Conservation (phyloP, 768 basidiomycete genomes). For the Phanerochaete sordida region DNA sequence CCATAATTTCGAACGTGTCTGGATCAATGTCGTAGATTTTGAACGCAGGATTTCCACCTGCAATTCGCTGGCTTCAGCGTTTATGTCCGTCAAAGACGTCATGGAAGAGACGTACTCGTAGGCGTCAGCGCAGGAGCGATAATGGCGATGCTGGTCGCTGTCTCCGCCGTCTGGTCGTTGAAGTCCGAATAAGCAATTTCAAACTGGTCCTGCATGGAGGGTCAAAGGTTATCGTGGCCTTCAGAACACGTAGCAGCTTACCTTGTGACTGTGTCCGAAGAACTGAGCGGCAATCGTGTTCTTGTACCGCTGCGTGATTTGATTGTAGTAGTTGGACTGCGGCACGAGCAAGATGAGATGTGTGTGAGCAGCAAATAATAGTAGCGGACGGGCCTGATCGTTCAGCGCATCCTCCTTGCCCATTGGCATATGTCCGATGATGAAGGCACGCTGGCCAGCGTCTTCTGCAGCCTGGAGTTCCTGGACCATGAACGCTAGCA, state of each 20-base stretch:
- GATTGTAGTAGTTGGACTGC: constrained; percentile 61
- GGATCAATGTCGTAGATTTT: constrained; percentile 64
- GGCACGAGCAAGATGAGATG: background rate
- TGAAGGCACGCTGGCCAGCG: constrained; percentile 56
- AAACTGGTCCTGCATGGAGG: constrained; percentile 48
- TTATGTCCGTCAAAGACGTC: background rate
- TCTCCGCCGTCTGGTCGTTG: constrained; percentile 37
- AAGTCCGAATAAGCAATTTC: constrained; percentile 58
- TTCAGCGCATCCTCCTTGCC: constrained; percentile 44
- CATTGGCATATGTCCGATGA: constrained; percentile 58
- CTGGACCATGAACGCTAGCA: constrained; percentile 49
- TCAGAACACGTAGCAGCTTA: constrained; percentile 13
- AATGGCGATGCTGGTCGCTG: constrained; percentile 44
- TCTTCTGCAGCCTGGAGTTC: constrained; percentile 60
- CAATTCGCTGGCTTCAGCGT: background rate
- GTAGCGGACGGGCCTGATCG: constrained; percentile 47
- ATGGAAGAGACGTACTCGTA: constrained; percentile 32
- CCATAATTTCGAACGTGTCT: constrained; percentile 64
- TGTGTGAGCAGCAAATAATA: background rate
- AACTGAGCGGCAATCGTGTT: constrained; percentile 58
- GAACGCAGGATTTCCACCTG: constrained; percentile 54
- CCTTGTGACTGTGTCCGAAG: constrained; percentile 57
- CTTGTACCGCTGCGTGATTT: constrained; percentile 57
- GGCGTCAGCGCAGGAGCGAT: constrained; percentile 59
- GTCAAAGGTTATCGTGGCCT: constrained; percentile 48